Conservation (phyloP, 805 yeast species). For the Kluyveromyces siamensis region DNA sequence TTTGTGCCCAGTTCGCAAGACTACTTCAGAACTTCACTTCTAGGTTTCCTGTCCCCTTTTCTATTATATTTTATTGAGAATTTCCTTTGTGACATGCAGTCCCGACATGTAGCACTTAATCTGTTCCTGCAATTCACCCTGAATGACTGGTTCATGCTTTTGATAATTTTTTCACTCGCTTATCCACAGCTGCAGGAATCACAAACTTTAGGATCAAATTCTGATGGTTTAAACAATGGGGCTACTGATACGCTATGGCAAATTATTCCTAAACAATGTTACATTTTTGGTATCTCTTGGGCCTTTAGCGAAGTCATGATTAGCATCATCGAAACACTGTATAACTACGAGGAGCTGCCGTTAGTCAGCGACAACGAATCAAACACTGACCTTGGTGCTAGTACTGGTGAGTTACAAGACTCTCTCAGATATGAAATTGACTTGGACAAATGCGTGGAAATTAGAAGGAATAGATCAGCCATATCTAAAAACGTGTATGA, state of each 20-base stretch:
- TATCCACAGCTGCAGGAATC: conserved; percentile 32
- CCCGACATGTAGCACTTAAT: conserved; percentile 22
- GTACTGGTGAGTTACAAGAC: conserved; percentile 8
- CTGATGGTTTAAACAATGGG: neutral
- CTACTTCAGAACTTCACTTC: conserved; percentile 30
- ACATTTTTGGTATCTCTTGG: conserved; percentile 32
- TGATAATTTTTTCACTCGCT: conserved; percentile 30
- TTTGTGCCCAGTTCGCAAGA: conserved; percentile 32
- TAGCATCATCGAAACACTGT: conserved; percentile 18
- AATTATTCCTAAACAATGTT: conserved; percentile 33
- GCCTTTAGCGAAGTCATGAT: conserved; percentile 27
- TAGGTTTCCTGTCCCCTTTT: conserved; percentile 30
- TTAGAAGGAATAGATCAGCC: conserved; percentile 28
- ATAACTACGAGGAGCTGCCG: conserved; percentile 20
- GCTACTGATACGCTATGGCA: conserved; percentile 27
- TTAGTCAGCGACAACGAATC: conserved; percentile 2
- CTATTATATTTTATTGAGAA: conserved; percentile 25
- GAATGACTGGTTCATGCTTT: conserved; percentile 30
- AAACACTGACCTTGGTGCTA: conserved; percentile 1
- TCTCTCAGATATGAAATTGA: conserved; percentile 26
- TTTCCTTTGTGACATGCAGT: conserved; percentile 20
- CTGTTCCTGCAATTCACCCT: conserved; percentile 25
- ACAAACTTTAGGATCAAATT: conserved; percentile 2
- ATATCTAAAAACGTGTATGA: conserved; percentile 25
- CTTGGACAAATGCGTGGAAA: conserved; percentile 29